Evolutionary conservation across 2,329 filamentous ascomycete genomes (phyloP), one percentile per base, ranked within the genome.

Genomic region (Phialophora expanda): DNA sequence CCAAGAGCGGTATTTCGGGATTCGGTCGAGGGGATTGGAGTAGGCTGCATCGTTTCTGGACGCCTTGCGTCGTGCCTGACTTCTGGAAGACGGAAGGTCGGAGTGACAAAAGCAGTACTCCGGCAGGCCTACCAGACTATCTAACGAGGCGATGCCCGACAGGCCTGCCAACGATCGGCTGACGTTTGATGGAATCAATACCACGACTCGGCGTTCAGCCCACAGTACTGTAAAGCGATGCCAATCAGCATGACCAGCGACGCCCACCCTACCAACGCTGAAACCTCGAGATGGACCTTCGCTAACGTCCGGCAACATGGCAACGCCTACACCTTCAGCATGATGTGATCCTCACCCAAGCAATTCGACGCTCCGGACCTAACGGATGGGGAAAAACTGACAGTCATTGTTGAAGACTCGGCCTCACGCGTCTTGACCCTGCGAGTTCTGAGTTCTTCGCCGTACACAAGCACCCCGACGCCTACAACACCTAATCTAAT

Each of bases 51-150:
- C 38, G 14, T 59, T 30, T 26, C 44, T 59, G 22, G 56, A 46
- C 7, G 56, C 41, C 56, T 59, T 48, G 30, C 44, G 20, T 34
- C 41, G 41, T 20, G 12, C 30, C 56, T 59, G 24, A 59, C 26
- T 50, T 26, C 28, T 50, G 26, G 14, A 17, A 50, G 24, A 59
- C 41, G 38, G 56, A 34, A 12, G 12, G 46, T 50, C 41, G 44
- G 41, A 14, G 14, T 50, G 24, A 50, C n/a, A 28, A 24, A 46
- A 17, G 38, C 12, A 12, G 24, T 2, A 22, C 26, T 50, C 56
- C 56, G 20, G 22, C 26, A 26, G 48, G 11, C 48, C 12, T 51
- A 17, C 48, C 46, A 26, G 20, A 1, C 12, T 20, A 22, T 26
- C 7, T 24, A 14, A 51, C 20, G 9, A 51, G 46, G 46, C 24